Base-by-base conservation (phyloP, 805 yeast genomes). In the Wickerhamiella slavikovae region DNA sequence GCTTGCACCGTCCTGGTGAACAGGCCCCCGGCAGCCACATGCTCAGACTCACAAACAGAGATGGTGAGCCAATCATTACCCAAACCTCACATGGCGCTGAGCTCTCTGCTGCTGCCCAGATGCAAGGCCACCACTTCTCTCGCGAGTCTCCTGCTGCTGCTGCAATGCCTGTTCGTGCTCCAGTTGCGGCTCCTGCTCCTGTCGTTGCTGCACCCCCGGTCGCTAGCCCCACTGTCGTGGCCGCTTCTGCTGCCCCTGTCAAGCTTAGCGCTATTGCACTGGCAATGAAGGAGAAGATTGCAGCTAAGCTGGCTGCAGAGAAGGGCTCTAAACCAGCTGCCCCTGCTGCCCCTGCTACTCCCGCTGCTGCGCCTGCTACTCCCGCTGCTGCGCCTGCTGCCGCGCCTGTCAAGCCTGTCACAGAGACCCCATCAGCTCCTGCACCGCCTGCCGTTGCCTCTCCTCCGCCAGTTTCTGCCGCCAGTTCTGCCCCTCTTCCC, bases 371-470 rank as follows among this genome's bases (percentile, higher is more conserved):
- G 4, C 12, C 18, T 6, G 20, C 7, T 15, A 8, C 11, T 9
- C 8, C 9, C 4, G 28, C 17, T 34, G 10, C 39, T 38, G n/a
- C 30, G 28, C 17, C 28, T 31, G n/a, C 21, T 18, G 9, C 24
- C 6, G n/a, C 7, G 24, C 24, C 24, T 22, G 24, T 22, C n/a
- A 13, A 22, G 12, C 24, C 24, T 12, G 24, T 9, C 9, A 24
- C 29, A 14, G 25, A 29, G 15, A 35, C 22, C 24, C 23, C 39
- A 5, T 25, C 25, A 13, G 31, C 31, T 6, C 25, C 31, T 4
- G 38, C 33, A 17, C 25, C 33, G 14, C 30, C 30, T 11, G 33
- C 38, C 18, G 19, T 35, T 17, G 34, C 31, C n/a, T 33, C 40
- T 14, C 38, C 36, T 18, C 29, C 23, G 7, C 39, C 22, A 4